Evolutionary conservation across 371 early-diverging fungal genomes (phyloP), one percentile per base, ranked within the genome.

Genomic region (Mucor circinelloides): DNA sequence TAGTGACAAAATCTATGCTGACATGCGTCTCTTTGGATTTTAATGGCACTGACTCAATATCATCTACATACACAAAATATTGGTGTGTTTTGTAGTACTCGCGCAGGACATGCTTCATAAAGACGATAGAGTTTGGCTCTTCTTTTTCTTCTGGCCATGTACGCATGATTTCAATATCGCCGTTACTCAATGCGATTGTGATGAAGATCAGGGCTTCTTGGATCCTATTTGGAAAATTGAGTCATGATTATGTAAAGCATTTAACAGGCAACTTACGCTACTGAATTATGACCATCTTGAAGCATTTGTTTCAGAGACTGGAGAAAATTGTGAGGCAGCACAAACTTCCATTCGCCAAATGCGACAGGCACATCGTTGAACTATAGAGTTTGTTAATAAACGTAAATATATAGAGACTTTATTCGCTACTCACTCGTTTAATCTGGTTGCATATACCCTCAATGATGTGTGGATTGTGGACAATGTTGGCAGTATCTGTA

Each of bases 31-130:
- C 36, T 21, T 38, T 59, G 3, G 1, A 31, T 1, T 40, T 44
- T 7, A 28, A 2, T 0, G 54, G 6, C 17, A 73, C 50, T 40
- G 67, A 36, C 0, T n/a, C 34, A 13, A 63, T 50, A 52, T 73
- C 73, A 56, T 73, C 73, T 0, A 64, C 67, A 25, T 67, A 66
- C 0, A 73, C 61, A 60, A 73, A 73, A 6, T 69, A 67, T 19
- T 67, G 73, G 25, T 30, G 38, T 13, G 17, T 42, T 23, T 60
- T 59, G 32, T 70, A 69, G 1, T 63, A 60, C 12, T 67, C 50
- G 1, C 34, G 57, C 6, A 58, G 23, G 2, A 70, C 34, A 2
- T 19, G 19, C 1, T 69, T 42, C 31, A 73, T 60, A n/a, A 36
- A 70, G 1, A 63, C 28, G 15, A 61, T 50, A 0, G 38, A 6